Percentiles rank a stretch among this genome's conserved stretches.
phyloP scores from a whole-genome alignment of 768 basidiomycete genomes.

The Lyophyllum atratum region DNA sequence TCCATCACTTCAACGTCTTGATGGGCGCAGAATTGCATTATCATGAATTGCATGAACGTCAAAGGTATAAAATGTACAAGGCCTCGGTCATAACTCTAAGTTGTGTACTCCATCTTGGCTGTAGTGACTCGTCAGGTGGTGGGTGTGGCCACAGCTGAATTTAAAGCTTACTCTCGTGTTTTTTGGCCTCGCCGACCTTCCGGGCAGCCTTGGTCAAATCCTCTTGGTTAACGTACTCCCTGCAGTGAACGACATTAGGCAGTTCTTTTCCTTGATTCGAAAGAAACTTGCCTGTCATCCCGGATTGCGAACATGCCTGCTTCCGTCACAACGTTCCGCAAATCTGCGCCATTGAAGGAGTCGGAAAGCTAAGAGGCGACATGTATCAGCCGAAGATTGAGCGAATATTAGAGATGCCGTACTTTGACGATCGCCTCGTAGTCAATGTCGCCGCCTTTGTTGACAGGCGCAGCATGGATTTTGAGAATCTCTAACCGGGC shows the following conservation, averaged over 20 bases:
- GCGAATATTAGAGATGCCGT: slow-evolving; percentile 8
- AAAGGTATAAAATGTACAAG: slow-evolving; percentile 18
- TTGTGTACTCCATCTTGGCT: slow-evolving; percentile 60
- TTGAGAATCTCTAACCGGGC: slow-evolving; percentile 95
- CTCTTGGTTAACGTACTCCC: slow-evolving; percentile 91
- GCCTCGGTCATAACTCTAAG: slow-evolving; percentile 26
- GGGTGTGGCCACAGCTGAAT: background rate
- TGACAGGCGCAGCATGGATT: slow-evolving; percentile 92
- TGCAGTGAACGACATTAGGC: slow-evolving; percentile 23
- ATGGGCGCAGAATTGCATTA: background rate
- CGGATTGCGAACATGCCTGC: slow-evolving; percentile 99
- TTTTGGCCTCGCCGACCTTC: slow-evolving; percentile 96
- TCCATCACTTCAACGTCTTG: background rate
- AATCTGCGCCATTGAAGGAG: slow-evolving; percentile 94
- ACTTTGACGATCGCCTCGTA: slow-evolving; percentile 98
- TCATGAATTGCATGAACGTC: background rate
- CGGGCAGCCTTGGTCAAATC: slow-evolving; percentile 95
- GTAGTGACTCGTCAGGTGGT: background rate
- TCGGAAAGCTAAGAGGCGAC: slow-evolving; percentile 66
- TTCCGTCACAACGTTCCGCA: slow-evolving; percentile 93
- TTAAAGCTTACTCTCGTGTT: slow-evolving; percentile 87
- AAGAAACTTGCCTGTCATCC: slow-evolving; percentile 74
- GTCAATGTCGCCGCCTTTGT: slow-evolving; percentile 94
- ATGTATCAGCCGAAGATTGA: background rate
- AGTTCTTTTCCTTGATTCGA: background rate